Evolutionary conservation across 768 basidiomycete species (phyloP).

Genomic region (Sistotremastrum suecicum): DNA sequence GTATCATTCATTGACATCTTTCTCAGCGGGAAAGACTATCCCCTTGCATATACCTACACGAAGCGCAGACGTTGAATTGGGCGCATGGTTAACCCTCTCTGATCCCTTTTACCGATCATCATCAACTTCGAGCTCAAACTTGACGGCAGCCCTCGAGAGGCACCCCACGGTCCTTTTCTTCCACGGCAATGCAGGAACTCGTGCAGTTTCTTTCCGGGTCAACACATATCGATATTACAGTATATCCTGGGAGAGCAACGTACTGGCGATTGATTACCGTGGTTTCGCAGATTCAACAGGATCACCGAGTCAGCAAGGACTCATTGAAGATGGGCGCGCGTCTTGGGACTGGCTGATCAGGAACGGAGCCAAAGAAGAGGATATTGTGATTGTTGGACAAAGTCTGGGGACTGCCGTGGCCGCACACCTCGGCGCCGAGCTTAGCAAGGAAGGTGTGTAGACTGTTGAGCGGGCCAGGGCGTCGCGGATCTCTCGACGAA

Average conservation of each 20-base stretch:
- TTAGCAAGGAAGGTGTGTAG: slow-evolving; percentile 23
- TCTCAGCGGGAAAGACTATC: not conserved
- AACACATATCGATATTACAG: slow-evolving; percentile 52
- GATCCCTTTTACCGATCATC: slow-evolving; percentile 45
- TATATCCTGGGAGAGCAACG: slow-evolving; percentile 53
- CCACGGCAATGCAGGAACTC: slow-evolving; percentile 81
- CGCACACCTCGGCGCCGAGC: slow-evolving; percentile 23
- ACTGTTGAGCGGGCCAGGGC: not conserved
- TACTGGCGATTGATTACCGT: slow-evolving; percentile 81
- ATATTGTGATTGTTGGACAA: slow-evolving; percentile 70
- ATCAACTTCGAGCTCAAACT: slow-evolving; percentile 28
- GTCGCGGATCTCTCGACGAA: too few relatives aligned
- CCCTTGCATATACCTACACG: not conserved
- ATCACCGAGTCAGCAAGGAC: slow-evolving; percentile 58
- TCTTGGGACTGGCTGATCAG: slow-evolving; percentile 67
- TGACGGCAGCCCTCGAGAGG: slow-evolving; percentile 32
- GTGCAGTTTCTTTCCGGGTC: slow-evolving; percentile 56
- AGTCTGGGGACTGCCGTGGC: slow-evolving; percentile 80
- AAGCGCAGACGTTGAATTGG: slow-evolving; percentile 51
- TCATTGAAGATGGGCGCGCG: slow-evolving; percentile 57
- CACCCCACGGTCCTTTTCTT: slow-evolving; percentile 79
- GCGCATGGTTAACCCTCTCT: slow-evolving; percentile 76
- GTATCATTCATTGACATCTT: not conserved
- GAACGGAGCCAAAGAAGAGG: slow-evolving; percentile 39
- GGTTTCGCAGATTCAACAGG: slow-evolving; percentile 85